Conservation (phyloP, 768 basidiomycete species). For the Coprinopsis strossmayeri region DNA sequence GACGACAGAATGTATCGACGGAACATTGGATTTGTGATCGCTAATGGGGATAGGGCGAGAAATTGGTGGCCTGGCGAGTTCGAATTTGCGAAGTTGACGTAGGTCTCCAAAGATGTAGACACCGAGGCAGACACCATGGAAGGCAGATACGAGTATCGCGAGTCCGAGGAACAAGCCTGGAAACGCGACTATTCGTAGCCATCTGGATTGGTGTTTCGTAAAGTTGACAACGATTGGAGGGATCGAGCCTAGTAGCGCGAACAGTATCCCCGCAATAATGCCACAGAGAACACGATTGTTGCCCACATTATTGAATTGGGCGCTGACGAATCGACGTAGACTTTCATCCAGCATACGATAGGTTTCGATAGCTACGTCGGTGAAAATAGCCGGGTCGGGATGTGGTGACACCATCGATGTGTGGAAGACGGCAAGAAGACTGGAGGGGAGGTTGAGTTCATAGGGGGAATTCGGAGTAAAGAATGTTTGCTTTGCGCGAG, state of each 20-base stretch:
- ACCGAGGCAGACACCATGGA: constrained; percentile 72
- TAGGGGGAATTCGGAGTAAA: constrained; percentile 66
- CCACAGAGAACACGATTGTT: constrained; percentile 66
- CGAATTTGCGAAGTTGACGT: constrained; percentile 71
- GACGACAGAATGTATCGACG: constrained; percentile 13
- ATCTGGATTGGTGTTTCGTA: constrained; percentile 38
- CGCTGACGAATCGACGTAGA: constrained; percentile 58
- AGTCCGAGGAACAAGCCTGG: constrained; percentile 70
- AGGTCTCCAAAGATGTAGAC: constrained; percentile 78
- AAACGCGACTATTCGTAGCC: constrained; percentile 53
- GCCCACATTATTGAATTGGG: constrained; percentile 68
- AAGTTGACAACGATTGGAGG: constrained; percentile 45
- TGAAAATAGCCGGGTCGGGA: constrained; percentile 62
- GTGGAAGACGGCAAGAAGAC: constrained; percentile 57
- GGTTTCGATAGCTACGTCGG: constrained; percentile 50
- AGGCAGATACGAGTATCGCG: constrained; percentile 50
- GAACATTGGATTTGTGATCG: constrained; percentile 14
- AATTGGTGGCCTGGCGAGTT: constrained; percentile 64
- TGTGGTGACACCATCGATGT: constrained; percentile 36
- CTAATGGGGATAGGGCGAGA: constrained; percentile 33
- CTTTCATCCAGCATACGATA: constrained; percentile 56
- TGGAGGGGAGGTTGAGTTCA: constrained; percentile 65
- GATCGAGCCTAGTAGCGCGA: constrained; percentile 40
- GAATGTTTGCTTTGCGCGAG: constrained; percentile 77
- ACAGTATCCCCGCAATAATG: constrained; percentile 51